Evolutionary conservation across 192 early-diverging fungal genomes (phyloP).

Genomic region (Phycomyces nitens): DNA sequence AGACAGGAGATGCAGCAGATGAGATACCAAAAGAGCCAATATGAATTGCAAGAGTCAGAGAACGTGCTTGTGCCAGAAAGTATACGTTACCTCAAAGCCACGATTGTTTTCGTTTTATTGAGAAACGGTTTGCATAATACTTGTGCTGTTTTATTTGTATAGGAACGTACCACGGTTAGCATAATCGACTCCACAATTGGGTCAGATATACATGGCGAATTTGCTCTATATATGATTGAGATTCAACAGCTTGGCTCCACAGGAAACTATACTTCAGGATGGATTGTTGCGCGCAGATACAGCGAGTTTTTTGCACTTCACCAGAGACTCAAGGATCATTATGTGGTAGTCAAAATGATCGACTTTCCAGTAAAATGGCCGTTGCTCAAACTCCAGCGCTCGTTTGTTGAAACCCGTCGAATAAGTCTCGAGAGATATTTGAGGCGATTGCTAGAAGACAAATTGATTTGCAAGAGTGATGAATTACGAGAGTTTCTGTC

Average conservation of each 20-base stretch:
- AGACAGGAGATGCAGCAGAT: slow-evolving; percentile 55
- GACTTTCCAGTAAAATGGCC: slow-evolving; percentile 78
- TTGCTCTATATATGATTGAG: slow-evolving; percentile 65
- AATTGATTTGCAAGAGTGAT: slow-evolving; percentile 55
- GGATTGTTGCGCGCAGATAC: slow-evolving; percentile 77
- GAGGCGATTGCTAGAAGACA: slow-evolving; percentile 49
- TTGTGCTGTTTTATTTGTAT: slow-evolving; percentile 10
- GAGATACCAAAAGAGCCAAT: slow-evolving; percentile 61
- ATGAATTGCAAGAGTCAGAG: slow-evolving; percentile 54
- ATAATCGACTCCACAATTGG: slow-evolving; percentile 52
- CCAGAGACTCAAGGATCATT: slow-evolving; percentile 55
- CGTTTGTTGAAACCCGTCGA: slow-evolving; percentile 68
- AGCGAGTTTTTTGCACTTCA: slow-evolving; percentile 87
- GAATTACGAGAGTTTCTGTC: slow-evolving; percentile 75
- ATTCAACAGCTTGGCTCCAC: slow-evolving; percentile 56
- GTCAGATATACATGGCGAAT: slow-evolving; percentile 48
- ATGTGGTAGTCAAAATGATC: slow-evolving; percentile 54
- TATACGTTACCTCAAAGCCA: slow-evolving; percentile 6
- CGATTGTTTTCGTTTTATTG: no score
- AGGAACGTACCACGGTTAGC: slow-evolving; percentile 48
- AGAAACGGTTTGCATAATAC: no score
- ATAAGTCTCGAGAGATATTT: slow-evolving; percentile 69
- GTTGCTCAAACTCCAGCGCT: slow-evolving; percentile 59
- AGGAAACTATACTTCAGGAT: slow-evolving; percentile 56
- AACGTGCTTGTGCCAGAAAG: slow-evolving; percentile 56